Conservation (phyloP, 2,329 filamentous ascomycete genomes). For the Arthrobotrys conoides region DNA sequence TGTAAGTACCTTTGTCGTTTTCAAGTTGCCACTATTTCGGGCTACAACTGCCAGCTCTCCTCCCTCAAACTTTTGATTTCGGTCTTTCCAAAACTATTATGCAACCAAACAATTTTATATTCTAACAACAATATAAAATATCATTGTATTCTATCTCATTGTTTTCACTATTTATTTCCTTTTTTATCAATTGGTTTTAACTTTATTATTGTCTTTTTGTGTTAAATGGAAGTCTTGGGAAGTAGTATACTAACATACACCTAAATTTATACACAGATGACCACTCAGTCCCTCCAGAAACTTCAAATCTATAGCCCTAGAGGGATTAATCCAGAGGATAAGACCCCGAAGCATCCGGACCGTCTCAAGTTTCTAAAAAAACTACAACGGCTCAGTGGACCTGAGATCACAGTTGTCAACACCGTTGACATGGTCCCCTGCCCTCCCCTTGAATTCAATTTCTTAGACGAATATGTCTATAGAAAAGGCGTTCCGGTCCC, state of each 20-base stretch:
- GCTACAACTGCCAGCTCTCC: neutral
- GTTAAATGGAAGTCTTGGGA: too few relatives aligned
- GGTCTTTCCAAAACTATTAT: too few relatives aligned
- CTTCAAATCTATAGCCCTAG: conserved; percentile 25
- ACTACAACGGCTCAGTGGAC: conserved; percentile 61
- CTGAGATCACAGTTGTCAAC: conserved; percentile 77
- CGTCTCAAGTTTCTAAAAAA: conserved; percentile 61
- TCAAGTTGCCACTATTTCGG: neutral
- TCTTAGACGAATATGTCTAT: conserved; percentile 76
- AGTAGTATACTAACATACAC: neutral
- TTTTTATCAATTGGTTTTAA: too few relatives aligned
- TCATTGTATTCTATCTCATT: too few relatives aligned
- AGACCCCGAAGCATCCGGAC: conserved; percentile 57
- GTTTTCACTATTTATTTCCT: too few relatives aligned
- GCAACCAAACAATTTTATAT: too few relatives aligned
- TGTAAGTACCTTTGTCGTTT: conserved; percentile 22
- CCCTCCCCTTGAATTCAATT: conserved; percentile 76
- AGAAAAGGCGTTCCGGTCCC: conserved; percentile 74
- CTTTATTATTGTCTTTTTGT: too few relatives aligned
- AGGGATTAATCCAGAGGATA: conserved; percentile 2
- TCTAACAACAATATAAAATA: too few relatives aligned
- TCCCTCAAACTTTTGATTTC: too few relatives aligned
- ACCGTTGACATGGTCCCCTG: conserved; percentile 72
- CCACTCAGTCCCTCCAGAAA: conserved; percentile 17
- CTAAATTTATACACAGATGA: neutral